Base-by-base conservation (phyloP, 2,329 filamentous ascomycete species). In the Verticillium dahliae region DNA sequence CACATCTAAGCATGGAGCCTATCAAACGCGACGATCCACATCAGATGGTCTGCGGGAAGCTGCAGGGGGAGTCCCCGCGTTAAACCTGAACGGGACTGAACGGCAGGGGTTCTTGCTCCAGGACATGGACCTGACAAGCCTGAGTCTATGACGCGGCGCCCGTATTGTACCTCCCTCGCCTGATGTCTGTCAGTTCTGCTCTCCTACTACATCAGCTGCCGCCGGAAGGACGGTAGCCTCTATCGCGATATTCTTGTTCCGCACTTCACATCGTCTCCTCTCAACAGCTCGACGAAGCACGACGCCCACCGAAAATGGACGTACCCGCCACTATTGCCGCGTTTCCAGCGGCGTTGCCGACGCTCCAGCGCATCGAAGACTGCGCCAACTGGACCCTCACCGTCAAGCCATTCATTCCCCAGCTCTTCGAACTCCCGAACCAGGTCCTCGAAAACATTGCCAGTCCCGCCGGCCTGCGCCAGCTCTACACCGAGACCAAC, bases 401-500 rank as follows among this genome's bases (percentile, higher is more conserved):
- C 1, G 88, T 97, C 67, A 79, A 85, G 66, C 92, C 92, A 10
- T 97, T 86, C 73, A 71, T 92, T 56, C 80, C 84, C 10, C 88
- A 92, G 73, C 79, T 93, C 62, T 84, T 84, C 71, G 80, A 85
- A 69, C 82, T 97, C 37, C 91, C 92, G 11, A 78, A 83, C 61
- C 85, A 86, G 67, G 72, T 90, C 60, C 72, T 86, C 64, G 82
- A 85, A 58, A 84, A 84, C 67, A 78, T 86, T 65, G 81, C 81
- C 66, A 86, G 85, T 71, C 75, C 83, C 38, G 81, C 85, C 59
- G 85, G 80, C 59, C 78, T 97, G 60, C 81, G 86, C 68, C 79
- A 87, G 56, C 77, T 97, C 62, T 99, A 98, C 70, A 73, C 90
- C 61, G 81, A 86, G 57, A 98, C 94, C 18, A 98, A 99, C 72